These are phyloP conservation scores for Rutstroemia sp. DNA, from an alignment of 2,329 filamentous ascomycete genomes.

Conservation along the genomic window DNA sequence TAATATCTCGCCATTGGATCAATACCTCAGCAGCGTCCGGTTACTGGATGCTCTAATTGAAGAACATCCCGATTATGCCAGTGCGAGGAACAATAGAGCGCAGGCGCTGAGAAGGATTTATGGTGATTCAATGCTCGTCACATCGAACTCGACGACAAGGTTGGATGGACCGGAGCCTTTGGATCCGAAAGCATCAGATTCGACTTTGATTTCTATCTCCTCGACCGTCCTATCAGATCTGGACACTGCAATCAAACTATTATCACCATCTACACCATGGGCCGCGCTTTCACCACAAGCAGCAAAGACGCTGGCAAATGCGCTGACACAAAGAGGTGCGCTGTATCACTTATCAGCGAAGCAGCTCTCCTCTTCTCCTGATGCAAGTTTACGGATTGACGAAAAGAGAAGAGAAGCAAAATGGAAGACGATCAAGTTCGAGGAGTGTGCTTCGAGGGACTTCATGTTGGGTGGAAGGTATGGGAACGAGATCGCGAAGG, in stretches of 20 bases:
- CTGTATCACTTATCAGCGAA: slow-evolving; percentile 54
- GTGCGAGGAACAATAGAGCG: slow-evolving; percentile 66
- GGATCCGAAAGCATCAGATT: slow-evolving; percentile 36
- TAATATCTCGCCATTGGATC: slow-evolving; percentile 28
- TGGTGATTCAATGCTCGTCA: slow-evolving; percentile 38
- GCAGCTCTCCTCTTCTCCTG: slow-evolving; percentile 9
- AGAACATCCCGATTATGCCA: slow-evolving; percentile 58
- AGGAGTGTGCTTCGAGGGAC: slow-evolving; percentile 54
- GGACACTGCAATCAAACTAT: slow-evolving; percentile 49
- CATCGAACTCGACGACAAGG: not conserved
- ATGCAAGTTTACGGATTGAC: slow-evolving; percentile 16
- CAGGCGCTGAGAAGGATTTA: slow-evolving; percentile 57
- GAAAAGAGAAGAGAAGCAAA: not conserved
- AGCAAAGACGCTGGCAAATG: slow-evolving; percentile 58
- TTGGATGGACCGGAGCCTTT: slow-evolving; percentile 5
- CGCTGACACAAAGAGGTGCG: slow-evolving; percentile 64
- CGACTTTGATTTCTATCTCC: slow-evolving; percentile 34
- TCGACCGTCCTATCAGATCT: slow-evolving; percentile 44
- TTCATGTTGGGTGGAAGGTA: slow-evolving; percentile 58
- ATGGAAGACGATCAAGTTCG: slow-evolving; percentile 43
- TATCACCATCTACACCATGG: slow-evolving; percentile 44
- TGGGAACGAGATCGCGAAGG: slow-evolving; percentile 58
- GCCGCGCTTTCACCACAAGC: slow-evolving; percentile 55
- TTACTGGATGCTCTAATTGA: slow-evolving; percentile 49
- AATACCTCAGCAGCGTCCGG: slow-evolving; percentile 41